Evolutionary conservation across 1,284 basidiomycete species (phyloP).

Genomic region (Schizophyllum commune): DNA sequence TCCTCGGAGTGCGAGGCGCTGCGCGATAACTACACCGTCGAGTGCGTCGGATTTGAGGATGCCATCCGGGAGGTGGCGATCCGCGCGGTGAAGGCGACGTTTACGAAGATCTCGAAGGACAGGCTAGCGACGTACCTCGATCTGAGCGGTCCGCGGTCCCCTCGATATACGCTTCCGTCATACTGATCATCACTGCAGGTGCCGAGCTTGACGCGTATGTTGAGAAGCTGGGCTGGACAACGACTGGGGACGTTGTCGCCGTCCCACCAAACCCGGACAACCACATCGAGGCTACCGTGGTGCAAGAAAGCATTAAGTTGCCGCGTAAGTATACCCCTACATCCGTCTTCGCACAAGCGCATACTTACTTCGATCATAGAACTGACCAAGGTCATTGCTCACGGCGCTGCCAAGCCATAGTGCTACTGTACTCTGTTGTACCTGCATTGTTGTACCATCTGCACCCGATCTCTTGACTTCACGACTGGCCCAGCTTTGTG

Average conservation of each 20-base stretch:
- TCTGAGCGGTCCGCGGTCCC: slow-evolving; percentile 45
- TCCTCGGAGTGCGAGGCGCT: slow-evolving; percentile 63
- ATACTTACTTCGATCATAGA: slow-evolving; percentile 47
- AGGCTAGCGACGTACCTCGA: slow-evolving; percentile 71
- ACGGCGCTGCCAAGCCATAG: slow-evolving; percentile 36
- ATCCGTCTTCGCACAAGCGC: too few species aligned
- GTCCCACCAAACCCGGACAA: slow-evolving; percentile 91
- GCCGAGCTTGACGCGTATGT: slow-evolving; percentile 60
- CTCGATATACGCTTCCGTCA: slow-evolving; percentile 17
- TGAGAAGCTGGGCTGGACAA: slow-evolving; percentile 66
- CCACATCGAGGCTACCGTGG: slow-evolving; percentile 89
- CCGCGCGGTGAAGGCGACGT: slow-evolving; percentile 71
- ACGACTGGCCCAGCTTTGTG: too few species aligned
- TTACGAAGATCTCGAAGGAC: slow-evolving; percentile 65
- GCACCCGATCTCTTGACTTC: neutral
- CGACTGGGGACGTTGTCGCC: slow-evolving; percentile 48
- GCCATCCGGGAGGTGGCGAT: slow-evolving; percentile 71
- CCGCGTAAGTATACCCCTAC: slow-evolving; percentile 58
- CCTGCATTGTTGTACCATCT: neutral
- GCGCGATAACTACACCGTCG: slow-evolving; percentile 79
- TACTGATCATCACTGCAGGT: slow-evolving; percentile 28
- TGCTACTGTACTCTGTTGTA: neutral
- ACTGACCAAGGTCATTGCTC: slow-evolving; percentile 76
- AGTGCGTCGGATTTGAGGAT: slow-evolving; percentile 77
- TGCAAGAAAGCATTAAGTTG: slow-evolving; percentile 85